Base-by-base conservation (phyloP, 106 monocot genomes). In the Dendrobium chrysotoxum region DNA sequence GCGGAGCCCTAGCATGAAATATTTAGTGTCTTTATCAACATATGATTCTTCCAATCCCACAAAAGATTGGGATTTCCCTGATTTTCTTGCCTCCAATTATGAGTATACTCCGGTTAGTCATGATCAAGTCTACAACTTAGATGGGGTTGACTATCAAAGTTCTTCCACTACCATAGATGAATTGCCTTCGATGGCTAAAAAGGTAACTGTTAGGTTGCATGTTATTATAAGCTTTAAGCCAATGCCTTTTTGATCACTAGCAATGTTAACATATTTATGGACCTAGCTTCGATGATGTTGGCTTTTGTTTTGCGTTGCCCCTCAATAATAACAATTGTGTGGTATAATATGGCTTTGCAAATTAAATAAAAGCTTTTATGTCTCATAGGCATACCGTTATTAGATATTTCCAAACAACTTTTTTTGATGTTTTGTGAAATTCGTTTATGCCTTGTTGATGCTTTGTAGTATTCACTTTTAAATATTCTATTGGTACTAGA, bases 41-140 rank as follows among this genome's bases (percentile, higher is more conserved):
- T 94, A 90, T 86, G 96, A 94, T 79, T 89, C 96, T 55, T 90
- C 96, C 50, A 92, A 94, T 82, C 93, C 94, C 5, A 97, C 96
- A 79, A 94, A 94, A 84, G 96, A 89, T 76, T 97, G 96, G 94
- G 85, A 81, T 35, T 97, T 94, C 79, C 96, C 92, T 78, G 78
- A 88, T 77, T 66, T 92, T 79, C 65, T 79, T 84, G 47, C 61
- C 28, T 72, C 53, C 31, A 53, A 78, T 77, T 70, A 79, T 21
- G 40, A 55, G 38, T 64, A 10, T 84, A 18, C 9, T 21, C 58
- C 75, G 28, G 23, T 68, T 50, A 41, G 15, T 75, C 28, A 25
- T n/a, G 77, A 46, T 78, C 53, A 70, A 82, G 31, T 77, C 61
- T 47, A 74, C 54, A 38, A 28, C 39, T 78, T 81, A 75, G 41